Conservation (phyloP, 805 yeast species). For the Yamadazyma olivae region DNA sequence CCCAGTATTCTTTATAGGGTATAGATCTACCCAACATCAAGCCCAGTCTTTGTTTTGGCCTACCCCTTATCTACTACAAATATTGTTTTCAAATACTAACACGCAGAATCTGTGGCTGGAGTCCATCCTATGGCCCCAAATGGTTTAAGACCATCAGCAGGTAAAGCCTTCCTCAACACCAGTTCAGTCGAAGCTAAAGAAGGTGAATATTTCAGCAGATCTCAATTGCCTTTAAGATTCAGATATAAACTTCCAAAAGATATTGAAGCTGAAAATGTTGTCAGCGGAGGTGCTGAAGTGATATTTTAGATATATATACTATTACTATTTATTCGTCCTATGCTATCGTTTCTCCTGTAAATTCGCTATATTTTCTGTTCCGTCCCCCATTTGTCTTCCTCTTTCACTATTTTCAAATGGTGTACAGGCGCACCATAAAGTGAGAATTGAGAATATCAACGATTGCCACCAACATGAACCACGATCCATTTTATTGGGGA, state of each 20-base stretch:
- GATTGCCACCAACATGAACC: constrained; percentile 60
- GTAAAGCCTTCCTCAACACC: constrained; percentile 17
- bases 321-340: not conserved
- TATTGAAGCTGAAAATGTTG: constrained; percentile 70
- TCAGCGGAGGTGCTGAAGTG: constrained; percentile 78
- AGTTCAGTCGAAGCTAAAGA: constrained; percentile 40
- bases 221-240: constrained; percentile 71
- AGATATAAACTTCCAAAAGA: constrained; percentile 63
- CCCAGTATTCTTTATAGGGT: too few species aligned
- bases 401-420: too few species aligned
- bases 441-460: too few species aligned
- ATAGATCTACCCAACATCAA: not conserved
- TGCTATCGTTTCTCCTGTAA: too few species aligned
- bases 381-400: too few species aligned
- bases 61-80: too few species aligned
- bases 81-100: too few species aligned
- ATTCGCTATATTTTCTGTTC: too few species aligned
- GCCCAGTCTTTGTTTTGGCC: too few species aligned
- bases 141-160: constrained; percentile 38
- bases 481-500: constrained; percentile 95
- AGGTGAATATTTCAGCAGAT: constrained; percentile 51
- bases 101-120: constrained; percentile 7
- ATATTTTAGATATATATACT: constrained; percentile 30
- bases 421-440: too few species aligned
- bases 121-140: constrained; percentile 43